Conservation (phyloP, 1,284 basidiomycete species). For the Malassezia dermatis region DNA sequence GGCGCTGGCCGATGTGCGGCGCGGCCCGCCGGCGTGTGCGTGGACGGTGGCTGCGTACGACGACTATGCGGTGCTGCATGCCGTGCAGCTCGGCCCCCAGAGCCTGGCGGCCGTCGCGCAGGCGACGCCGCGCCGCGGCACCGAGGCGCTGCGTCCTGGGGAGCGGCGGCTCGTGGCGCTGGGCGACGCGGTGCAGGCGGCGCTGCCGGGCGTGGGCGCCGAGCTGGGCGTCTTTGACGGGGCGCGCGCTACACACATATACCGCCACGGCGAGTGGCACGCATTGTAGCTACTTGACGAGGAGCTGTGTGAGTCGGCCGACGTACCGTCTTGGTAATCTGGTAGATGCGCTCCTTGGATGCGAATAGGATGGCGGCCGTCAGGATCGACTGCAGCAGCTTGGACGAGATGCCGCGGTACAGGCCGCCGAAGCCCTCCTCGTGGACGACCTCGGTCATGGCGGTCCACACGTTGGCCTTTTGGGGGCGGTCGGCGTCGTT, state of each 20-base stretch:
- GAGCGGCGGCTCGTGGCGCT: conserved; percentile 10
- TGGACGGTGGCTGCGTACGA: not conserved
- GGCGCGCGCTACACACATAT: not conserved
- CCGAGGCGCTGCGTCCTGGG: not conserved
- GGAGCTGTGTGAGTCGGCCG: not conserved
- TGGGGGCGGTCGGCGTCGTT: conserved; percentile 16
- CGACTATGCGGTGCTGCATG: not conserved
- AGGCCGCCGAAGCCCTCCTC: conserved; percentile 39
- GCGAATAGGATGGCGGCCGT: conserved; percentile 47
- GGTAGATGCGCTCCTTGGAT: conserved; percentile 43
- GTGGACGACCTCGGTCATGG: conserved; percentile 45
- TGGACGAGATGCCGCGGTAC: conserved; percentile 44
- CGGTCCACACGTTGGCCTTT: conserved; percentile 40
- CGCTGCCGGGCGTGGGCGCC: not conserved
- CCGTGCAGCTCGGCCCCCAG: conserved; percentile 7
- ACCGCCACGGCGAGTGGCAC: not conserved
- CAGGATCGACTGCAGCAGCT: conserved; percentile 42
- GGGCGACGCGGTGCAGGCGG: conserved; percentile 2
- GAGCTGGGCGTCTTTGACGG: not conserved
- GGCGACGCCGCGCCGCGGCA: not conserved
- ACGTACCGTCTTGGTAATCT: conserved; percentile 23
- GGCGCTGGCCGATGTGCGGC: not conserved
- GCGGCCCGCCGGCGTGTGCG: not conserved
- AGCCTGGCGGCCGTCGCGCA: conserved; percentile 9
- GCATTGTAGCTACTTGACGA: not conserved